These are phyloP conservation scores for Meyerozyma sp. DNA, from an alignment of 1,139 yeast species.

Conservation along the genomic window DNA sequence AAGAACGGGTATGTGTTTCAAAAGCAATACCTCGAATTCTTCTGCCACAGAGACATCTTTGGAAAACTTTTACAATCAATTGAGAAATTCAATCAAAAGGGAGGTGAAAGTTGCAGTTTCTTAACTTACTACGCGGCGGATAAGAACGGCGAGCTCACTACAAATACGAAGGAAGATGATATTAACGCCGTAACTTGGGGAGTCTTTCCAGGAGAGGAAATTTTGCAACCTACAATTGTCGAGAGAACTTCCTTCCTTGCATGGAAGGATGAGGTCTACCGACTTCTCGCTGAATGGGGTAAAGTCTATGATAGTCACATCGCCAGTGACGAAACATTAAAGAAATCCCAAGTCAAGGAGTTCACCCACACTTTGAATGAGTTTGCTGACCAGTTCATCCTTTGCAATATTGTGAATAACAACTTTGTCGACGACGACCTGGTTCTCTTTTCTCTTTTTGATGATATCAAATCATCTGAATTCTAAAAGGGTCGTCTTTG, in stretches of 20 bases:
- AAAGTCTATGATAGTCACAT: slow-evolving; percentile 40
- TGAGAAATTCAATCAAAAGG: slow-evolving; percentile 32
- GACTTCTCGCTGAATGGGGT: slow-evolving; percentile 80
- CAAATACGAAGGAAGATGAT: slow-evolving; percentile 68
- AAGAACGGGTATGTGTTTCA: slow-evolving; percentile 87
- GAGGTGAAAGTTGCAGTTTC: slow-evolving; percentile 34
- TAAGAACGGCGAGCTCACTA: slow-evolving; percentile 48
- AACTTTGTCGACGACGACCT: slow-evolving; percentile 56
- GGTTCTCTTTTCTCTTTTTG: slow-evolving; percentile 41
- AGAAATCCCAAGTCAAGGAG: slow-evolving; percentile 18
- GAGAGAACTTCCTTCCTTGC: slow-evolving; percentile 84
- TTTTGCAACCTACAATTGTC: slow-evolving; percentile 89
- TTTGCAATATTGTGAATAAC: slow-evolving; percentile 89
- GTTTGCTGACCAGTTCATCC: slow-evolving; percentile 57
- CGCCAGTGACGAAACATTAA: slow-evolving; percentile 36
- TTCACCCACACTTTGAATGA: slow-evolving; percentile 40
- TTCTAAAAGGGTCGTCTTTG: neutral
- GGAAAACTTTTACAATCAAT: slow-evolving; percentile 28
- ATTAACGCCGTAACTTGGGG: slow-evolving; percentile 99
- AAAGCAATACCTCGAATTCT: slow-evolving; percentile 83
- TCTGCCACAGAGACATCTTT: slow-evolving; percentile 59
- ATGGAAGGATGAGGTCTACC: slow-evolving; percentile 94
- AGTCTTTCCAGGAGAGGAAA: slow-evolving; percentile 87
- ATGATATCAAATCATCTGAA: slow-evolving; percentile 3
- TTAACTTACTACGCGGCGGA: slow-evolving; percentile 82